A percentile compares a stretch with the other conserved stretches of the same genome.
These are phyloP conservation scores for Umbelopsis isabellina DNA, from an alignment of 192 early-diverging fungal species.

Conservation along the genomic window DNA sequence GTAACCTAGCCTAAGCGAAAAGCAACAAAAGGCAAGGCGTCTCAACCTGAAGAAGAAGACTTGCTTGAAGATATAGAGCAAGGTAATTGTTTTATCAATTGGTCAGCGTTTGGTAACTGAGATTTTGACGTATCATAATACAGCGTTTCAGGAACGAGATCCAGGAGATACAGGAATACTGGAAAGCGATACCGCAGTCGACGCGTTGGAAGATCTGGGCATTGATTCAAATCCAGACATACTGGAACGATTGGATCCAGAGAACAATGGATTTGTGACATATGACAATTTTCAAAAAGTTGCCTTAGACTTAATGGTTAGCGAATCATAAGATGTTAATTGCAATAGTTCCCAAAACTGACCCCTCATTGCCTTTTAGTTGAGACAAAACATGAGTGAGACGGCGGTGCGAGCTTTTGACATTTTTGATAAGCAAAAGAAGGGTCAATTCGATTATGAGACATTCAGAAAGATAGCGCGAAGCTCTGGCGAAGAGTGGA, in stretches of 20 bases:
- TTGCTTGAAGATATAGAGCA: not conserved
- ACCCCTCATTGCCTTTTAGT: not conserved
- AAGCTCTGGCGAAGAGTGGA: not conserved
- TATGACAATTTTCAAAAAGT: not conserved
- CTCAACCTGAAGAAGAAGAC: not conserved
- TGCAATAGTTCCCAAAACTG: no score
- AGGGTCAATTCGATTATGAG: not conserved
- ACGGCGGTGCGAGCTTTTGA: not conserved
- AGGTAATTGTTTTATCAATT: not conserved
- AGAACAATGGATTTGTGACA: constrained; percentile 15
- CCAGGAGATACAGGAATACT: constrained; percentile 1
- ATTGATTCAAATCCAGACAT: not conserved
- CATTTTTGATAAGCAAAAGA: not conserved
- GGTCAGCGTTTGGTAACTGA: no score
- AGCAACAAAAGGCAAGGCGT: constrained; percentile 1
- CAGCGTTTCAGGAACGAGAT: constrained; percentile 7
- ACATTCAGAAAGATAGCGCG: not conserved
- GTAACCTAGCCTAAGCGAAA: not conserved
- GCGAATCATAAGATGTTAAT: no score
- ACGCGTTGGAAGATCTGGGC: not conserved
- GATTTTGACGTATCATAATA: not conserved
- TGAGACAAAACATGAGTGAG: constrained; percentile 1
- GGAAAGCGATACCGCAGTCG: not conserved
- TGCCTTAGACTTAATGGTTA: not conserved
- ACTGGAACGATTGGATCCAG: not conserved